Base-by-base conservation (phyloP, 1,284 basidiomycete genomes). In the Puccinia polysora region DNA sequence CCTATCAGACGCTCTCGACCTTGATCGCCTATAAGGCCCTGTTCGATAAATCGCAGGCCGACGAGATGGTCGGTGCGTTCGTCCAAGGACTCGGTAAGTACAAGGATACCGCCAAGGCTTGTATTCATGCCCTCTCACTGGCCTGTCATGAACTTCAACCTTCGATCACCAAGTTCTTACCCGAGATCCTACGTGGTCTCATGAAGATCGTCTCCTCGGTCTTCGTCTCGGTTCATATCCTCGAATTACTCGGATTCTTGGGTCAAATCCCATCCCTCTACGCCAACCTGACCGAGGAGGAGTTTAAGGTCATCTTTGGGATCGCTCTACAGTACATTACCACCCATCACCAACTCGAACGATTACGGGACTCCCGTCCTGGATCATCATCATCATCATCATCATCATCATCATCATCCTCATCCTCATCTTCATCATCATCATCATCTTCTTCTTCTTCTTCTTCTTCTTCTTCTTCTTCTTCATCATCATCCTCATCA, bases 261-360 rank as follows among this genome's bases (percentile, higher is more conserved):
- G 92, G 91, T 4, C 90, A 92, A 7, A 84, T 86, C 65, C 87
- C 86, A 0, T 81, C 84, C 1, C 83, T 97, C 15, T 91, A 94
- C 80, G 87, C 88, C 73, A 98, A 97, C 81, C 91, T 99, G 76
- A 95, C 90, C 6, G 91, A 95, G 76, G 85, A 84, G 58, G 90
- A 98, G 79, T 98, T 89, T 82, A 91, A 90, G 79, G 88, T 90
- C 82, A 89, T 98, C 0, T 97, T 99, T 77, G 91, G 89, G 10
- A 91, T 98, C 28, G 92, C 94, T 7, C 82, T 97, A 73, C 90
- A 94, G 79, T 98, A 97, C 81, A 88, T 99, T 73, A 89, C 93
- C 75, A 87, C 93, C 76, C 92, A 97, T 78, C 92, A 90, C 75
- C 77, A 79, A 73, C 76, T 75, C 7, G 77, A 80, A 59, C 77